Evolutionary conservation across 2,329 filamentous ascomycete genomes (phyloP).

Genomic region (Xylaria sp.): DNA sequence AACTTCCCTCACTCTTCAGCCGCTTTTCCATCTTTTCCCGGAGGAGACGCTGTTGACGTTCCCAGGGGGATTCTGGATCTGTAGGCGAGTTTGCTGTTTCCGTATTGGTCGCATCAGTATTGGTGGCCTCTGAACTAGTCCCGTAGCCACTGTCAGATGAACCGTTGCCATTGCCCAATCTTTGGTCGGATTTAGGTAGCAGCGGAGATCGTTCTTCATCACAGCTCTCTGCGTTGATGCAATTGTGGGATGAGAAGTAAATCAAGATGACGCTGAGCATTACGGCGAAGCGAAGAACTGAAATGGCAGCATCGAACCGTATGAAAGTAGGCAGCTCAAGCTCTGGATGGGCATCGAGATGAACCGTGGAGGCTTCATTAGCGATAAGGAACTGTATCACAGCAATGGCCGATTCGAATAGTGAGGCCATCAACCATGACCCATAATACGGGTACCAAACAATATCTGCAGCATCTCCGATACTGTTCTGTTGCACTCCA

Average conservation of each 20-base stretch:
- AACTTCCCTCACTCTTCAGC: conserved; percentile 78
- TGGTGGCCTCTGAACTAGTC: conserved; percentile 53
- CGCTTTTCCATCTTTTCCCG: conserved; percentile 72
- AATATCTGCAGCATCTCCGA: conserved; percentile 60
- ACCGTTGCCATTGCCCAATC: conserved; percentile 40
- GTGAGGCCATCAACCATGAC: conserved; percentile 67
- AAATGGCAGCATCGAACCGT: conserved; percentile 46
- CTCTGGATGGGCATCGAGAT: conserved; percentile 21
- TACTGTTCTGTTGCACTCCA: conserved; percentile 65
- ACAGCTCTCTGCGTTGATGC: conserved; percentile 39
- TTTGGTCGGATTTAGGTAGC: conserved; percentile 57
- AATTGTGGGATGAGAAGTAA: conserved; percentile 44
- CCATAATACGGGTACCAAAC: conserved; percentile 73
- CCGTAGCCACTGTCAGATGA: conserved; percentile 55
- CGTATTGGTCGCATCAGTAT: conserved; percentile 49
- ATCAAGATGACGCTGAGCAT: conserved; percentile 43
- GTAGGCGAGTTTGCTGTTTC: conserved; percentile 48
- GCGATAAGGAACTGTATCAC: conserved; percentile 49
- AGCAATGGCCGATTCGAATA: conserved; percentile 63
- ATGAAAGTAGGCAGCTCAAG: conserved; percentile 38
- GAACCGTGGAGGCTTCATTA: conserved; percentile 30
- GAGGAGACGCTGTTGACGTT: conserved; percentile 61
- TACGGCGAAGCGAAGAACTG: conserved; percentile 49
- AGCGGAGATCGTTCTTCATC: conserved; percentile 69
- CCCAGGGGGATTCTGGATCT: conserved; percentile 64